Evolutionary conservation across 2,329 filamentous ascomycete genomes (phyloP), one percentile per base, ranked within the genome.

Genomic region (Fusarium sp.): DNA sequence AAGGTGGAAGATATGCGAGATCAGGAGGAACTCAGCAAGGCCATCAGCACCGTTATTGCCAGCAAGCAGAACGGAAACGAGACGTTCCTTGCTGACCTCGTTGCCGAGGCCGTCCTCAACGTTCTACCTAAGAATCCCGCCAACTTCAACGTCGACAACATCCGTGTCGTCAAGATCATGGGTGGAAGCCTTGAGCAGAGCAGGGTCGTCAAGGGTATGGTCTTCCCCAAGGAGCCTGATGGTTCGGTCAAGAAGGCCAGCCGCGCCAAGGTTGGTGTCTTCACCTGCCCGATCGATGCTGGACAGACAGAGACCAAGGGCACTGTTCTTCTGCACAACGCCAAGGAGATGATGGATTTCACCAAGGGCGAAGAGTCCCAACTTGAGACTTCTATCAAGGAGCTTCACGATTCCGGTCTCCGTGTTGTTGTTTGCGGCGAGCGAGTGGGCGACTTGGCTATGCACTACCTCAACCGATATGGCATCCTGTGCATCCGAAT

Each of bases 161-260:
- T 99, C 75, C 92, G 96, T 63, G 96, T 99, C 59, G 96, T 99
- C 74, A 99, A 99, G 87, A 99, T 99, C 76, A 98, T 99, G 95
- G 96, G 96, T 74, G 95, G 96, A 69, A 94, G 91, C 78, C 84
- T 99, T 76, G 93, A 96, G 76, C 94, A 99, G 83, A 97, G 94
- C 79, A 90, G 89, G 71, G 95, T 99, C 15, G 91, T 99, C 63
- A 96, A 92, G 85, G 96, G 96, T 71, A 99, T 99, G 96, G 96
- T 99, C 51, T 98, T 99, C 78, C 91, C 93, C 75, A 91, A 96
- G 77, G 92, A 97, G 81, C 96, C 96, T n/a, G 91, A 97, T 76
- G 94, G 95, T 73, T 87, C 87, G 17, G 84, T 97, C 78, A 98
- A 97, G 87, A 97, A 96, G 84, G 94, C 91, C 31, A 85, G 82